Evolutionary conservation across 768 basidiomycete species (phyloP).

Genomic region (Crucibulum laeve): DNA sequence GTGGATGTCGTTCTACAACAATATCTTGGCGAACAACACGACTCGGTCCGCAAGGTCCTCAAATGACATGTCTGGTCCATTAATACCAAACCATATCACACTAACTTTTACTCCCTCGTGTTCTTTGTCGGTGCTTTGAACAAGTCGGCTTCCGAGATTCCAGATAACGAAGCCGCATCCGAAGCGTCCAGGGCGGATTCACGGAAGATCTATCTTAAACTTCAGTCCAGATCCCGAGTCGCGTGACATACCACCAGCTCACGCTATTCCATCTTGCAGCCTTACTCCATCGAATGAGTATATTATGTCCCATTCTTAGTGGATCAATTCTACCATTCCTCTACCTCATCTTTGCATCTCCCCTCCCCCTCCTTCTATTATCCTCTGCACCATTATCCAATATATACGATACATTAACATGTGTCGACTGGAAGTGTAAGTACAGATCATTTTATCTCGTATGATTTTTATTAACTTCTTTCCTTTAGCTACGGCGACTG

Average conservation of each 20-base stretch:
- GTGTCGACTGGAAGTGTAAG: conserved; percentile 58
- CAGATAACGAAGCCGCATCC: conserved; percentile 9
- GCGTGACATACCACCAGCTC: conserved; percentile 23
- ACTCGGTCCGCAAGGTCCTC: conserved; percentile 7
- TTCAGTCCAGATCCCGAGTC: conserved; percentile 18
- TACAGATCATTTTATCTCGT: conserved; percentile 7
- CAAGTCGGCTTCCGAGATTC: conserved; percentile 8
- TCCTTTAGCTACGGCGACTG: conserved; percentile 34
- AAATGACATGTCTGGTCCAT: background rate
- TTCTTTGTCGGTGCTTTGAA: conserved; percentile 5
- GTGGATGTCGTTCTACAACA: conserved; percentile 21
- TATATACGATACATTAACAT: conserved; percentile 20
- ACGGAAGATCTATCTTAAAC: conserved; percentile 15
- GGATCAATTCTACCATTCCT: background rate
- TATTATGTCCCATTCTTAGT: conserved; percentile 16
- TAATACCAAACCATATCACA: background rate
- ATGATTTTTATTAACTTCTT: conserved; percentile 8
- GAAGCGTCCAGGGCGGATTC: conserved; percentile 19
- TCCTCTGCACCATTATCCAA: background rate
- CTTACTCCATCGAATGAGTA: conserved; percentile 19
- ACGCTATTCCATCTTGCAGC: conserved; percentile 13
- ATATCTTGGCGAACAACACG: conserved; percentile 11
- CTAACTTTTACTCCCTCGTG: conserved; percentile 11
- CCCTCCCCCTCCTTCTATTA: conserved; percentile 1
- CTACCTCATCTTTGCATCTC: conserved; percentile 1